These are phyloP conservation scores for Teratosphaeria pseudoeucalypti DNA, from an alignment of 2,329 filamentous ascomycete species.

Conservation along the genomic window DNA sequence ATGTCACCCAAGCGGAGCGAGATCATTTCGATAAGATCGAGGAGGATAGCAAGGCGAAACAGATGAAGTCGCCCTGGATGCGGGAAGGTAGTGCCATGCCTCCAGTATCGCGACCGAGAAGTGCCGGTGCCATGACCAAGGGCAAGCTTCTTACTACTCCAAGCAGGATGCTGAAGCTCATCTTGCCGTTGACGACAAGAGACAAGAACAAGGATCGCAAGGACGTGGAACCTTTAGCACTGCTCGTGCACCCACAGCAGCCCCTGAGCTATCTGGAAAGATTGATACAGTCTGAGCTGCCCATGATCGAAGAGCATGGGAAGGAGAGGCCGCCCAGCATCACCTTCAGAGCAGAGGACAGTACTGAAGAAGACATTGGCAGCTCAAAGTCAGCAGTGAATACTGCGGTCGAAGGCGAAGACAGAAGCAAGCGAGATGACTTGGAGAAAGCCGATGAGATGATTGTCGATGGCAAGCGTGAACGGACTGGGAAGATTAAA, in stretches of 20 bases:
- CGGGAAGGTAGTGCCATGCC: slow-evolving; percentile 49
- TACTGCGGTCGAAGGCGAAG: slow-evolving; percentile 23
- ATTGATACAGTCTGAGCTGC: slow-evolving; percentile 78
- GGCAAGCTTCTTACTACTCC: slow-evolving; percentile 73
- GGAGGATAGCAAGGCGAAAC: slow-evolving; percentile 43
- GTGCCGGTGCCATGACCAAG: slow-evolving; percentile 53
- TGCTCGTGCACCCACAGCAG: slow-evolving; percentile 81
- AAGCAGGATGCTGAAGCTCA: slow-evolving; percentile 67
- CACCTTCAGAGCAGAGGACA: slow-evolving; percentile 70
- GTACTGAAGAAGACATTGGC: slow-evolving; percentile 47
- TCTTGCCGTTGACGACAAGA: slow-evolving; percentile 59
- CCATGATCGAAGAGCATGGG: slow-evolving; percentile 50
- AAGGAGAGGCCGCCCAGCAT: slow-evolving; percentile 62
- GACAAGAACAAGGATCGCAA: slow-evolving; percentile 52
- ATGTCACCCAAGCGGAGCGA: slow-evolving; percentile 36
- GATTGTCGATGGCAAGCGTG: slow-evolving; percentile 40
- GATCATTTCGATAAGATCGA: slow-evolving; percentile 34
- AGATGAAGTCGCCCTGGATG: slow-evolving; percentile 56
- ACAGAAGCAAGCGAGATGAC: slow-evolving; percentile 26
- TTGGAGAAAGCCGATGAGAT: slow-evolving; percentile 39
- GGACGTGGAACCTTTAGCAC: slow-evolving; percentile 70
- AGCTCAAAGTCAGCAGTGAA: slow-evolving; percentile 24
- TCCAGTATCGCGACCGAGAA: slow-evolving; percentile 43
- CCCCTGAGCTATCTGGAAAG: slow-evolving; percentile 83
- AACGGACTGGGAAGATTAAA: slow-evolving; percentile 34